A percentile compares a stretch with the other conserved stretches of the same genome.
These are phyloP conservation scores for Globisporangium splendens DNA, from an alignment of 352 stramenopile genomes.

Conservation along the genomic window DNA sequence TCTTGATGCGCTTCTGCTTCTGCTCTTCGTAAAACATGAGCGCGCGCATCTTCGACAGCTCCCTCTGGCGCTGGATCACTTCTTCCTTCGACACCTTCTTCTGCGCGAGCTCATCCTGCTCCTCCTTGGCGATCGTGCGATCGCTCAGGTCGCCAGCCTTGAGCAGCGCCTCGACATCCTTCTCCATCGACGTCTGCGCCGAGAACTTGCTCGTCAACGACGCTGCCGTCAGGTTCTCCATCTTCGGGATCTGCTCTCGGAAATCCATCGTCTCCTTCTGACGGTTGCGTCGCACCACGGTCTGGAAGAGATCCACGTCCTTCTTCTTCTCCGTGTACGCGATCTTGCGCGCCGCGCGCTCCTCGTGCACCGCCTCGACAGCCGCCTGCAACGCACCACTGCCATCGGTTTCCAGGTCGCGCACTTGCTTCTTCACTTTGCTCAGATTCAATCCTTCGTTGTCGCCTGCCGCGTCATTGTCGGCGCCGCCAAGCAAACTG, in stretches of 20 bases:
- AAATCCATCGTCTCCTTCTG: constrained; percentile 95
- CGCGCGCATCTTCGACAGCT: constrained; percentile 95
- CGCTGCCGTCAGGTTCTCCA: constrained; percentile 81
- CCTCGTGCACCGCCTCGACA: constrained; percentile 75
- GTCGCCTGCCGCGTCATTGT: constrained; percentile 19
- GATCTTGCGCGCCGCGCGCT: constrained; percentile 86
- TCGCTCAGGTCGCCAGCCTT: constrained; percentile 59
- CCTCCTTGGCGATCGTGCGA: constrained; percentile 55
- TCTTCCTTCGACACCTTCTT: constrained; percentile 78
- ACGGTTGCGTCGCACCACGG: constrained; percentile 89
- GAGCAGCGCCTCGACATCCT: constrained; percentile 67
- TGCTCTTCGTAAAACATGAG: constrained; percentile 99
- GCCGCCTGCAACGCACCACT: constrained; percentile 55
- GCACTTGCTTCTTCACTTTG: constrained; percentile 75
- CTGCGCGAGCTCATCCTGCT: constrained; percentile 66
- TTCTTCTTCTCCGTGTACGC: constrained; percentile 87
- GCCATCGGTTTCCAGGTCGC: constrained; percentile 59
- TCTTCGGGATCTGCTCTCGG: constrained; percentile 80
- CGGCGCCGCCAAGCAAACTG: constrained; percentile 33
- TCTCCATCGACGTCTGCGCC: constrained; percentile 89
- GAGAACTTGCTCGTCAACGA: constrained; percentile 92
- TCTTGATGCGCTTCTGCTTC: constrained; percentile 97
- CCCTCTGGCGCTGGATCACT: constrained; percentile 80
- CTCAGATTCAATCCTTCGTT: constrained; percentile 32
- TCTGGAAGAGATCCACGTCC: constrained; percentile 87